Conservation (phyloP, 306 rosid species). For the Inga oerstediana region DNA sequence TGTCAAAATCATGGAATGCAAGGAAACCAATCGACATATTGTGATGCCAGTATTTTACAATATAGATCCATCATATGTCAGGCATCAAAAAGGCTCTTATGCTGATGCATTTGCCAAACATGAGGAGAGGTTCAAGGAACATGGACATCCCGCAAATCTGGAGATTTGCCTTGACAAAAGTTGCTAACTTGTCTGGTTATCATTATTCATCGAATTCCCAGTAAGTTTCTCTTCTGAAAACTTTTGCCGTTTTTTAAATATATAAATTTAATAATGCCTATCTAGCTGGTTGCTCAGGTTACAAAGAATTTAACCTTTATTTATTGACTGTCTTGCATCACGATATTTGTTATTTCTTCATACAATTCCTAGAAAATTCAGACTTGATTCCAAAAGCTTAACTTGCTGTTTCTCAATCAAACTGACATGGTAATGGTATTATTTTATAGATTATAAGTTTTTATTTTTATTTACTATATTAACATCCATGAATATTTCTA, state of each 20-base stretch:
- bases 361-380: not conserved
- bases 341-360: not conserved
- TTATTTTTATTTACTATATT: too few relatives aligned
- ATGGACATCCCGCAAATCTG: not conserved
- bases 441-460: not conserved
- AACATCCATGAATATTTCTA: not conserved
- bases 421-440: not conserved
- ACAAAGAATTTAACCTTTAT: too few relatives aligned
- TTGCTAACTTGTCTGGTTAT: not conserved
- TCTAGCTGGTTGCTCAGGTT: not conserved
- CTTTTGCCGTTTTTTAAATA: too few relatives aligned
- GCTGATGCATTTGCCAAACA: not conserved
- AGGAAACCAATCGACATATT: not conserved
- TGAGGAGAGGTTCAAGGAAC: not conserved
- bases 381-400: not conserved
- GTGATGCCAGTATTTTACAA: not conserved
- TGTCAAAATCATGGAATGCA: not conserved
- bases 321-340: not conserved
- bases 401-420: not conserved
- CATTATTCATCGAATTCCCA: not conserved
- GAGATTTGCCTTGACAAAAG: not conserved
- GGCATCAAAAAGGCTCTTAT: not conserved
- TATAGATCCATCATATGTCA: too few relatives aligned
- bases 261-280: not conserved
- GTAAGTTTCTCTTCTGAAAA: not conserved